Evolutionary conservation across 495 filamentous ascomycete species (phyloP).

Genomic region (Hyaloscypha bicolor): DNA sequence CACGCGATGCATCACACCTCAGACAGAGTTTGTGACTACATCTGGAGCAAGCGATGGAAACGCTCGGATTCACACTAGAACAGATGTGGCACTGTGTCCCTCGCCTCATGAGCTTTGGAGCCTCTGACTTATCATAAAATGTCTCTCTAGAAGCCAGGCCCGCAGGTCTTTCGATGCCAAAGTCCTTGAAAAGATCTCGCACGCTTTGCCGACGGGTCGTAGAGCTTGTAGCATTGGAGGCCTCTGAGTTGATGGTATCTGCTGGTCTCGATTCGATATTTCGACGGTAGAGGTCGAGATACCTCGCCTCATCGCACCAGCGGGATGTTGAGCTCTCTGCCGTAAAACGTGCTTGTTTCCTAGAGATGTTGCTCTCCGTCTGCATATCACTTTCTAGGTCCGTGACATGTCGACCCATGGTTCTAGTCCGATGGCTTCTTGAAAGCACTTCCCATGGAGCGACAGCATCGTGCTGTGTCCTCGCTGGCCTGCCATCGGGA

Average conservation of each 20-base stretch:
- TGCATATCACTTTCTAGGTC: slow-evolving; percentile 2
- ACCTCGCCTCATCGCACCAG: slow-evolving; percentile 27
- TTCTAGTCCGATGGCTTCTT: slow-evolving; percentile 14
- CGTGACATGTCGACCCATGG: slow-evolving; percentile 1
- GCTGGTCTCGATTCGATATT: slow-evolving; percentile 4
- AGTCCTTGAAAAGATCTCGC: slow-evolving; percentile 30
- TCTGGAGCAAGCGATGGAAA: slow-evolving; percentile 16
- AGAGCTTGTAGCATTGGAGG: slow-evolving; percentile 21
- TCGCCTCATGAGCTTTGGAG: neutral
- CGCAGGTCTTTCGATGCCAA: slow-evolving; percentile 30
- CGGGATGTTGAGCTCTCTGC: slow-evolving; percentile 20
- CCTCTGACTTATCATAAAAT: neutral
- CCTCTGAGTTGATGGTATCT: slow-evolving; percentile 10
- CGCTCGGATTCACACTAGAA: slow-evolving; percentile 14
- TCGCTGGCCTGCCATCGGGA: slow-evolving; percentile 9
- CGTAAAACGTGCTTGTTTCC: slow-evolving; percentile 22
- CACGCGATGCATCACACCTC: slow-evolving; percentile 20
- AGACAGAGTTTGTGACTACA: slow-evolving; percentile 28
- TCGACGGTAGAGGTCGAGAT: slow-evolving; percentile 8
- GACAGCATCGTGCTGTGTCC: slow-evolving; percentile 16
- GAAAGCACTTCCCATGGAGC: slow-evolving; percentile 12
- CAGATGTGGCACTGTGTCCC: slow-evolving; percentile 29
- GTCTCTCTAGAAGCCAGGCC: slow-evolving; percentile 19
- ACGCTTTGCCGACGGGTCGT: slow-evolving; percentile 30
- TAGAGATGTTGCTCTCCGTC: slow-evolving; percentile 1